A percentile compares a stretch with the other conserved stretches of the same genome.
Conservation (phyloP, 2,329 filamentous ascomycete genomes). For the Ceratocystis smalleyi region DNA sequence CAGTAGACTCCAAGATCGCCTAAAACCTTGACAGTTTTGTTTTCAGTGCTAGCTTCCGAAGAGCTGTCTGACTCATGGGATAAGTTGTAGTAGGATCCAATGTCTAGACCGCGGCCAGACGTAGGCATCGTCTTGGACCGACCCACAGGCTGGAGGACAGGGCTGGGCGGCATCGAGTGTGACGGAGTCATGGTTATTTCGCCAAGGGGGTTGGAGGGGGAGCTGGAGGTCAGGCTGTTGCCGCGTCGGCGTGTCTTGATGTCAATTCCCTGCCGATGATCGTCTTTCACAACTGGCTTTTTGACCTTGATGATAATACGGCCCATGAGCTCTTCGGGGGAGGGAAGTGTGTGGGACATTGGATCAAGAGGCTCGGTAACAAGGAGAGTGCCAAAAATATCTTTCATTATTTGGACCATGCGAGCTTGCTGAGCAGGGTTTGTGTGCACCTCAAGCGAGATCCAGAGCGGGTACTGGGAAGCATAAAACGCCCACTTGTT, state of each 20-base stretch:
- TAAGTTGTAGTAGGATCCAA: conserved; percentile 37
- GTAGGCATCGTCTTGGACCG: neutral
- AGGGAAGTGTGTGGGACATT: conserved; percentile 55
- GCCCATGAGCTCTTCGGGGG: conserved; percentile 69
- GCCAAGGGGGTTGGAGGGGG: conserved; percentile 38
- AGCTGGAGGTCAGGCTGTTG: conserved; percentile 65
- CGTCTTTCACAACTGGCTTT: conserved; percentile 42
- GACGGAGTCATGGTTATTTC: conserved; percentile 34
- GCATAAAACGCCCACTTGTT: conserved; percentile 85
- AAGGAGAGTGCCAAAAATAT: conserved; percentile 65
- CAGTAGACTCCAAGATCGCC: conserved; percentile 73
- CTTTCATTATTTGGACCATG: conserved; percentile 83
- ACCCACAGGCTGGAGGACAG: conserved; percentile 31
- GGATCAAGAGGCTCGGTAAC: conserved; percentile 59
- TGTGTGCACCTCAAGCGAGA: conserved; percentile 94
- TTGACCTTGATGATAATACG: conserved; percentile 92
- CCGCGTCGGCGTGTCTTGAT: conserved; percentile 37
- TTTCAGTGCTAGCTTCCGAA: conserved; percentile 42
- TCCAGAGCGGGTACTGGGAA: conserved; percentile 77
- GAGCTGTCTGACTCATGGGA: conserved; percentile 61
- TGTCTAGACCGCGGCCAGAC: neutral
- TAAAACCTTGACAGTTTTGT: conserved; percentile 72
- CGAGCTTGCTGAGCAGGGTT: conserved; percentile 62
- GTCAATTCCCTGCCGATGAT: conserved; percentile 24
- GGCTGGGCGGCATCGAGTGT: conserved; percentile 39